These are phyloP conservation scores for Aspergillus fructus DNA, from an alignment of 2,329 filamentous ascomycete species.

Conservation along the genomic window DNA sequence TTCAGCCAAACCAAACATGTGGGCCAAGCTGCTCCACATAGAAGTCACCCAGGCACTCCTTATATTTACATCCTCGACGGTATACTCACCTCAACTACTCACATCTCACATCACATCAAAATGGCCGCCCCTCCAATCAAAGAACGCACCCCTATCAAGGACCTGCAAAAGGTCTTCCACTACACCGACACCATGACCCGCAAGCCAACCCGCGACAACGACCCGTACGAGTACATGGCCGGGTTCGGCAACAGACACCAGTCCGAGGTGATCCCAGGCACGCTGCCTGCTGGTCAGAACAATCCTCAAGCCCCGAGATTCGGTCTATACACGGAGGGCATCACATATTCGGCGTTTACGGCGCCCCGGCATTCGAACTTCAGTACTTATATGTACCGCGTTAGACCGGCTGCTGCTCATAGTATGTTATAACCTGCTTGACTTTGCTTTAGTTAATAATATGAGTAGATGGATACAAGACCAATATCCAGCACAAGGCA, in stretches of 20 bases:
- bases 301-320: constrained; percentile 32
- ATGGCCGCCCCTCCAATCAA: constrained; percentile 18
- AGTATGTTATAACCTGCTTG: constrained; percentile 15
- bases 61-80: neutral
- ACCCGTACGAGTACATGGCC: constrained; percentile 30
- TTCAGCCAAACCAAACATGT: neutral
- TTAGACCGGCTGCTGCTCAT: constrained; percentile 27
- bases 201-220: constrained; percentile 29
- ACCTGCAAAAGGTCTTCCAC: constrained; percentile 30
- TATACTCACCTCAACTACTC: neutral
- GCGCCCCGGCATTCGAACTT: constrained; percentile 27
- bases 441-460: neutral
- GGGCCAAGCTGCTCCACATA: neutral
- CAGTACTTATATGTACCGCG: constrained; percentile 30
- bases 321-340: constrained; percentile 32
- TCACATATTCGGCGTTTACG: constrained; percentile 29
- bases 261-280: constrained; percentile 34
- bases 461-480: constrained; percentile 30
- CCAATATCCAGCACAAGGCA: constrained; percentile 41
- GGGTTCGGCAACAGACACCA: constrained; percentile 33
- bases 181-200: constrained; percentile 30
- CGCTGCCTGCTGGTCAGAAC: constrained; percentile 31
- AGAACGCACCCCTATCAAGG: constrained; percentile 22
- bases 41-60: neutral
- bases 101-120: too few relatives aligned